A percentile compares a stretch with the other conserved stretches of the same genome.
These are phyloP conservation scores for Cardiospermum halicacabum DNA, from an alignment of 345 rosid species.

Conservation along the genomic window DNA sequence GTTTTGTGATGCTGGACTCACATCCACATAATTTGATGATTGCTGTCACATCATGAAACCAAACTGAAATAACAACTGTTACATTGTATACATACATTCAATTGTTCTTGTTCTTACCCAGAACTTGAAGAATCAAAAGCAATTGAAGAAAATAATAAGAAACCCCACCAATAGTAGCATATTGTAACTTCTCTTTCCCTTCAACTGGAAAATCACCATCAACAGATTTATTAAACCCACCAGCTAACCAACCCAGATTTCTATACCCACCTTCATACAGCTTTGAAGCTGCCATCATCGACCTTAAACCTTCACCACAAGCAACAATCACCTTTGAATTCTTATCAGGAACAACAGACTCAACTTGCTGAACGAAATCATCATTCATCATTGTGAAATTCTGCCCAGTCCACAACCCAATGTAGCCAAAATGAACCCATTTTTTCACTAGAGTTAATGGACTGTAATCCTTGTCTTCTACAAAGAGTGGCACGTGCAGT, in stretches of 20 bases:
- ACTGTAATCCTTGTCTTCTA: conserved; percentile 60
- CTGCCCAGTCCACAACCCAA: conserved; percentile 96
- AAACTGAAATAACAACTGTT: too few species aligned
- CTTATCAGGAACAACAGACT: conserved; percentile 53
- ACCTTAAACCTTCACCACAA: conserved; percentile 94
- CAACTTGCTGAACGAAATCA: conserved; percentile 48
- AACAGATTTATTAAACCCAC: conserved; percentile 68
- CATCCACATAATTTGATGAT: too few species aligned
- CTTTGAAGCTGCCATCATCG: conserved; percentile 59
- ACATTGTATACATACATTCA: too few species aligned
- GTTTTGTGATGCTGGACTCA: too few species aligned
- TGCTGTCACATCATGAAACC: too few species aligned
- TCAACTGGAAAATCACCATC: conserved; percentile 58
- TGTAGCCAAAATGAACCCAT: conserved; percentile 90
- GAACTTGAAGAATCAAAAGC: conserved; percentile 44
- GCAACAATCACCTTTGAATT: conserved; percentile 65
- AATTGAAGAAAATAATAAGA: conserved; percentile 59
- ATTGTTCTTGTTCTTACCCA: conserved; percentile 26
- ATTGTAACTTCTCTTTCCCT: conserved; percentile 63
- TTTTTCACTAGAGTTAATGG: conserved; percentile 76
- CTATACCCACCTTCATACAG: conserved; percentile 50
- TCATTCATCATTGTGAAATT: conserved; percentile 64
- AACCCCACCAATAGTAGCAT: conserved; percentile 82
- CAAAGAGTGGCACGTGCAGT: conserved; percentile 70
- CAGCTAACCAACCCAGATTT: conserved; percentile 78